These are phyloP conservation scores for Volvox carteri DNA, from an alignment of 163 green algal species.

Conservation along the genomic window DNA sequence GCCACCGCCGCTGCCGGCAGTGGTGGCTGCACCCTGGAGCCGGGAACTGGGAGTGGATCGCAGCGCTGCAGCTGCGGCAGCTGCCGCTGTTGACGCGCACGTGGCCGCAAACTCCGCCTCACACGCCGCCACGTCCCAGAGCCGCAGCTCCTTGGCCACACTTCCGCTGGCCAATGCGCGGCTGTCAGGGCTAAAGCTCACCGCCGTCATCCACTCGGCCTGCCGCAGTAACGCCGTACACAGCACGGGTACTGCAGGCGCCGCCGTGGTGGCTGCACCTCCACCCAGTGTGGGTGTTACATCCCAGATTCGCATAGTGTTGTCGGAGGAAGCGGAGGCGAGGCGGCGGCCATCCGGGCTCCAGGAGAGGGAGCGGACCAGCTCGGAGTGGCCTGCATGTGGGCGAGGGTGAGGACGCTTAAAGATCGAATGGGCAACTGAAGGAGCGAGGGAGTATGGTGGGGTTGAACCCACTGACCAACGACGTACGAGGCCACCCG, in stretches of 20 bases:
- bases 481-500: no score
- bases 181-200: slow-evolving; percentile 23
- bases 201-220: slow-evolving; percentile 25
- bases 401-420: no score
- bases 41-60: no score
- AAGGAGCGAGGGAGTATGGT: no score
- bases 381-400: slow-evolving; percentile 3
- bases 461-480: no score
- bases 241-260: neutral
- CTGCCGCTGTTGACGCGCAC: neutral
- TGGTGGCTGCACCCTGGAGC: no score
- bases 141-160: slow-evolving; percentile 13
- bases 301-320: slow-evolving; percentile 57
- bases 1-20: no score
- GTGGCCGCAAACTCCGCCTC: slow-evolving; percentile 17
- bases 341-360: slow-evolving; percentile 39
- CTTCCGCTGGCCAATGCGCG: neutral
- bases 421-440: no score
- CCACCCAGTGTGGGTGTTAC: neutral
- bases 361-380: slow-evolving; percentile 18
- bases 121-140: slow-evolving; percentile 40
- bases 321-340: slow-evolving; percentile 43
- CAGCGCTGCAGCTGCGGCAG: neutral
- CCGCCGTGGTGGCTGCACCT: neutral
- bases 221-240: slow-evolving; percentile 1